Conservation (phyloP, 768 basidiomycete genomes). For the Boletus reticuloceps region DNA sequence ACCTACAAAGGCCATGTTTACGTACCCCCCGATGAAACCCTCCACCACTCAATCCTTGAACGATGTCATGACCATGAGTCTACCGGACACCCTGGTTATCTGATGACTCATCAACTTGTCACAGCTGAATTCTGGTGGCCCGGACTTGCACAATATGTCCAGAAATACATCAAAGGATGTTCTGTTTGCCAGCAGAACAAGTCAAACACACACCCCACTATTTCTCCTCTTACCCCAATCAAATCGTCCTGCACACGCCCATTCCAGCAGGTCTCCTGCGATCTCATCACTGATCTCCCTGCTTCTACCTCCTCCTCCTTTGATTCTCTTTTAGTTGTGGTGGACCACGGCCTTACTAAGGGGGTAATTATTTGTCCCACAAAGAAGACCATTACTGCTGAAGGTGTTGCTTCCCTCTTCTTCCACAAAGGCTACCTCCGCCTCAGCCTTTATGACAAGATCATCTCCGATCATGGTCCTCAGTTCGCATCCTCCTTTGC, state of each 20-base stretch:
- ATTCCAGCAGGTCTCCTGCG: not conserved
- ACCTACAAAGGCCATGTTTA: not conserved
- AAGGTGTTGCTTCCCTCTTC: not conserved
- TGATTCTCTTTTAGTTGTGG: not conserved
- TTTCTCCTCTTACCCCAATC: not conserved
- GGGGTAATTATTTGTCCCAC: not conserved
- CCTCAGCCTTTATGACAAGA: not conserved
- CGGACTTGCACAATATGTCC: not conserved
- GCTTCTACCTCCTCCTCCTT: not conserved
- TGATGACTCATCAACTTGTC: not conserved
- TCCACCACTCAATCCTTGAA: not conserved
- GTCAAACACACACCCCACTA: not conserved
- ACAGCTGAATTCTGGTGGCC: not conserved
- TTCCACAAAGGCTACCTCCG: not conserved
- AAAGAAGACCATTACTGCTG: not conserved
- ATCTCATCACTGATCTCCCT: not conserved
- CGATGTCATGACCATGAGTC: not conserved
- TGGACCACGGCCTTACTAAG: not conserved
- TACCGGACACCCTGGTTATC: not conserved
- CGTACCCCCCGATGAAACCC: not conserved
- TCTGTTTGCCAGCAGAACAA: not conserved
- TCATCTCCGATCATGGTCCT: not conserved
- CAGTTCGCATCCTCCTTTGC: not conserved
- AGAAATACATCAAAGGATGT: not conserved
- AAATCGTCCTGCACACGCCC: not conserved